phyloP scores from a whole-genome alignment of 371 early-diverging fungal genomes.

The Apophysomyces ossiformis region DNA sequence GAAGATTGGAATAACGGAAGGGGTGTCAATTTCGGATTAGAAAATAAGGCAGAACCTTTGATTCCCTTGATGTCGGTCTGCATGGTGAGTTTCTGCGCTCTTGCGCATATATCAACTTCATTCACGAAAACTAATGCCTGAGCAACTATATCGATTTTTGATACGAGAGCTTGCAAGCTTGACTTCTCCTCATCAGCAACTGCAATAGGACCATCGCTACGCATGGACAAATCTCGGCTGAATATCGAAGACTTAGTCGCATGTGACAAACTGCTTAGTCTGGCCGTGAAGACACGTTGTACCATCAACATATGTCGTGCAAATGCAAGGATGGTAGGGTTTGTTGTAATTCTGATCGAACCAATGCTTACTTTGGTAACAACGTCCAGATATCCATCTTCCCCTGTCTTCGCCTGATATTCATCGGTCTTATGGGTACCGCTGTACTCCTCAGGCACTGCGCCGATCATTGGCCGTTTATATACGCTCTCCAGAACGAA shows the following conservation, averaged over 20 bases:
- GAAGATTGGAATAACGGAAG: constrained; percentile 25
- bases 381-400: constrained; percentile 60
- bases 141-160: constrained; percentile 45
- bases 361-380: constrained; percentile 52
- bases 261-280: constrained; percentile 41
- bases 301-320: constrained; percentile 73
- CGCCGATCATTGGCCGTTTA: constrained; percentile 32
- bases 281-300: constrained; percentile 70
- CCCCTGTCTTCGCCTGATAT: background rate
- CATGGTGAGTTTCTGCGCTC: constrained; percentile 53
- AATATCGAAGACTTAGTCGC: constrained; percentile 20
- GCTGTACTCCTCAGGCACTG: background rate
- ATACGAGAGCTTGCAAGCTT: constrained; percentile 30
- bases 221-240: background rate
- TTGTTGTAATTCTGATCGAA: constrained; percentile 53
- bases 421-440: constrained; percentile 23
- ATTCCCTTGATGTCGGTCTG: constrained; percentile 38
- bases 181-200: constrained; percentile 16
- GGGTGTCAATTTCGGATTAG: constrained; percentile 49
- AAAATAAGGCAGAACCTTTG: constrained; percentile 47
- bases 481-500: constrained; percentile 40
- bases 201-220: background rate
- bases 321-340: constrained; percentile 76
- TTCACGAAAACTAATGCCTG: constrained; percentile 46
- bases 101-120: constrained; percentile 44